Conservation (phyloP, 2,329 filamentous ascomycete genomes). For the Neoscytalidium dimidiatum region DNA sequence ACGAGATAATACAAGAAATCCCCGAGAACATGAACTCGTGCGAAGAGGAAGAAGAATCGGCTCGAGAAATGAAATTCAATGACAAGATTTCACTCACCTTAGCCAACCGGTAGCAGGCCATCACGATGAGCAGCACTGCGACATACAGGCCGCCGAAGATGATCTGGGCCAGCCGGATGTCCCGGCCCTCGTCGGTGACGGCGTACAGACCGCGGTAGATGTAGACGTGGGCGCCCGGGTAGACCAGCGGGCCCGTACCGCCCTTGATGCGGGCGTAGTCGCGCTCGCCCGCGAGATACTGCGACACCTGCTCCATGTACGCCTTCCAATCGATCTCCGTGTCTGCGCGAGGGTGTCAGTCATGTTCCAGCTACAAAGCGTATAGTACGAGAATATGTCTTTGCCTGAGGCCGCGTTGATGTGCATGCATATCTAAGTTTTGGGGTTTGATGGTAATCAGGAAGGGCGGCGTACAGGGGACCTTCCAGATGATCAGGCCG, state of each 20-base stretch:
- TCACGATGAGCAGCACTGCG: constrained; percentile 70
- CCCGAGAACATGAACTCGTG: not conserved
- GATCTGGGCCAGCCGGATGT: constrained; percentile 80
- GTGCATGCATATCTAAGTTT: too few species aligned
- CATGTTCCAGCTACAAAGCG: not conserved
- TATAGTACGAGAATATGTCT: not conserved
- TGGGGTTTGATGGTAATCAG: too few species aligned
- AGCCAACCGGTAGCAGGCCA: constrained; percentile 77
- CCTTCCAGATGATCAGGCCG: constrained; percentile 72
- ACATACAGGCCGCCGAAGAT: constrained; percentile 83
- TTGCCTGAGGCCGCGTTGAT: not conserved
- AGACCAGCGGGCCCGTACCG: constrained; percentile 89
- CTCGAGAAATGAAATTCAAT: not conserved
- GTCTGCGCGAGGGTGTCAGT: constrained; percentile 53
- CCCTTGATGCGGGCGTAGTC: constrained; percentile 86
- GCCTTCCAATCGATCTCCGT: constrained; percentile 98
- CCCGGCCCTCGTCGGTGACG: constrained; percentile 71
- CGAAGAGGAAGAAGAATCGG: not conserved
- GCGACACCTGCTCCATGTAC: constrained; percentile 90
- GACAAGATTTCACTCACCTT: constrained; percentile 52
- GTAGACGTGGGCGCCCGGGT: constrained; percentile 92
- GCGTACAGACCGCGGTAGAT: constrained; percentile 80
- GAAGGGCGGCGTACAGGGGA: constrained; percentile 67
- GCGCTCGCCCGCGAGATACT: constrained; percentile 80
- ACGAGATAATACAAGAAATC: too few species aligned